Evolutionary conservation across 345 rosid genomes (phyloP), one percentile per base, ranked within the genome.

Genomic region (Ceriops decandra): DNA sequence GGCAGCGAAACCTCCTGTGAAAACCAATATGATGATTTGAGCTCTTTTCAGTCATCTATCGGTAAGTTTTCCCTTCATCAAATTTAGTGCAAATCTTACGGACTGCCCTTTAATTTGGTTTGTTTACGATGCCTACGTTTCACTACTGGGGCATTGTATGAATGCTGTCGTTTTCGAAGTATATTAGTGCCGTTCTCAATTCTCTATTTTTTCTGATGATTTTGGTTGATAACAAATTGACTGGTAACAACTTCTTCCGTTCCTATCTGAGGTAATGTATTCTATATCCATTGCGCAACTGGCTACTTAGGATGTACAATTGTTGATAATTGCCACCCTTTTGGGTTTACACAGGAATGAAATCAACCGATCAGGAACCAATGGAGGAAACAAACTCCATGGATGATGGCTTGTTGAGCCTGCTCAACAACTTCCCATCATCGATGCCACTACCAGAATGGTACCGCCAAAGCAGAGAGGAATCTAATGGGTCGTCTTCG

Each of bases 381-480:
- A 33, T 68, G 42, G 83, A 73, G 76, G 81, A 80, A 82, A 79
- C 76, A 72, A 67, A 72, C 47, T 68, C 81, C 42, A 65, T 82
- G 87, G 91, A 88, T 52, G 96, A 90, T 0, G 90, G 84, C 66
- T 66, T 90, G 38, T 47, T 83, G 72, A 88, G 89, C 79, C 77
- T 86, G 67, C 93, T 90, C 52, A 83, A 77, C 76, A 85, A 78
- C 69, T 86, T 90, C 77, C 90, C 93, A 2, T 77, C 85, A 20
- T 70, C 89, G 16, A 69, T 73, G 68, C 86, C 91, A 5, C 80
- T 85, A 11, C 93, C 93, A 17, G 93, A 88, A 13, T 90, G 90
- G 93, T 85, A 86, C 74, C 81, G 27, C 38, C 69, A 67, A 52
- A 68, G 53, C 27, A 75, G 60, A 33, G 64, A 69, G 42, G 64